Conservation (phyloP, 371 early-diverging fungal genomes). For the Sporodiniella umbellata region DNA sequence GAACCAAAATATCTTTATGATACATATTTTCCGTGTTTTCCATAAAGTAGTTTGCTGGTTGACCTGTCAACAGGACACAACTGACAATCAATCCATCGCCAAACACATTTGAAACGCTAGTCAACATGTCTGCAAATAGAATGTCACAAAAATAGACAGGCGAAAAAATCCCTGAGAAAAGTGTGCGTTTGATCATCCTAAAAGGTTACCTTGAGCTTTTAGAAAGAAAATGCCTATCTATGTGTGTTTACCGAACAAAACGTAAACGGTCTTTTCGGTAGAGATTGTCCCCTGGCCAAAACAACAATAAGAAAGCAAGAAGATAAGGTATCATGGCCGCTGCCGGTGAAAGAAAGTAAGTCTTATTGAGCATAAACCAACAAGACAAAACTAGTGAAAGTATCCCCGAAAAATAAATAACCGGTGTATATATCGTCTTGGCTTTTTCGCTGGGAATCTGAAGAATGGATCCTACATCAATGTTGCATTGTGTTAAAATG, state of each 20-base stretch:
- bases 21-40: constrained; percentile 34
- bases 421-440: constrained; percentile 34
- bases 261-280: constrained; percentile 59
- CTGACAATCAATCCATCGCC: constrained; percentile 73
- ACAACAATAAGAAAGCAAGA: constrained; percentile 40
- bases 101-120: constrained; percentile 85
- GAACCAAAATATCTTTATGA: constrained; percentile 50
- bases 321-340: constrained; percentile 56
- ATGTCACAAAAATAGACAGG: constrained; percentile 80
- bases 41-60: constrained; percentile 24
- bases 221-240: not conserved
- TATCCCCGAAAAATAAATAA: constrained; percentile 46
- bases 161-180: constrained; percentile 47
- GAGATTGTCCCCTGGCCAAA: constrained; percentile 54
- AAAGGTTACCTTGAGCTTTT: not conserved
- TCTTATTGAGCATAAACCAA: constrained; percentile 27
- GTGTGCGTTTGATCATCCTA: constrained; percentile 38
- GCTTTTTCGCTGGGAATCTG: too few species aligned
- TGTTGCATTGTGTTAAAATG: constrained; percentile 53
- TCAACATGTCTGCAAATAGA: constrained; percentile 90
- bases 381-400: constrained; percentile 28
- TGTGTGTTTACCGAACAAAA: constrained; percentile 54
- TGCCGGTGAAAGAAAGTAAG: constrained; percentile 13
- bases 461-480: constrained; percentile 59
- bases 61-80: constrained; percentile 46